Conservation (phyloP, 257 asterid species). For the Asclepias syriaca region DNA sequence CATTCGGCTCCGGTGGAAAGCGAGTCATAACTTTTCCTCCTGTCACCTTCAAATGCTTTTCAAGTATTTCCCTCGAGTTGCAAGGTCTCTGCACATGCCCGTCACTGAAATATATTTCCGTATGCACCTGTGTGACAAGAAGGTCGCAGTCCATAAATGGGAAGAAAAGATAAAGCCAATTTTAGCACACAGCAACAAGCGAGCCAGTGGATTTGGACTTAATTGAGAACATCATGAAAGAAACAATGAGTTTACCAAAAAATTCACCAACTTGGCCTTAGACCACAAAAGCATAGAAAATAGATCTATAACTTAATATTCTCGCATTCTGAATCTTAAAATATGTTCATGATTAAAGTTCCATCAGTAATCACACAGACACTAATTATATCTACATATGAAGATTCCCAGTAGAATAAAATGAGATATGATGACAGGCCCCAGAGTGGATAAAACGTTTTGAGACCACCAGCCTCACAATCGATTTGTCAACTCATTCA, state of each 20-base stretch:
- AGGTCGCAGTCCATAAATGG: not conserved
- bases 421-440: not conserved
- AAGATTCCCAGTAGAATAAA: not conserved
- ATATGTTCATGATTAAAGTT: not conserved
- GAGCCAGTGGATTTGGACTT: conserved; percentile 4
- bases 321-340: not conserved
- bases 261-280: not conserved
- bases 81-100: conserved; percentile 76
- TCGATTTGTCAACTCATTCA: not conserved
- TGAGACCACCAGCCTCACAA: not conserved
- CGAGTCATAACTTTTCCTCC: conserved; percentile 82
- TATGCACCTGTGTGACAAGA: conserved; percentile 58
- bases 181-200: not conserved
- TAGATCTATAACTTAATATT: not conserved
- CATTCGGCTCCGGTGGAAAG: conserved; percentile 99
- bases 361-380: not conserved
- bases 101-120: conserved; percentile 87
- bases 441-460: not conserved
- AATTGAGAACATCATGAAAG: not conserved
- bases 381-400: not conserved
- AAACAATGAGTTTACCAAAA: not conserved
- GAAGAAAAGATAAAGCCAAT: not conserved
- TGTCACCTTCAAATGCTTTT: conserved; percentile 70
- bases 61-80: conserved; percentile 76
- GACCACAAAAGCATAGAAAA: not conserved